Evolutionary conservation across 2,329 filamentous ascomycete species (phyloP).

Genomic region (Sclerotinia sclerotiorum): DNA sequence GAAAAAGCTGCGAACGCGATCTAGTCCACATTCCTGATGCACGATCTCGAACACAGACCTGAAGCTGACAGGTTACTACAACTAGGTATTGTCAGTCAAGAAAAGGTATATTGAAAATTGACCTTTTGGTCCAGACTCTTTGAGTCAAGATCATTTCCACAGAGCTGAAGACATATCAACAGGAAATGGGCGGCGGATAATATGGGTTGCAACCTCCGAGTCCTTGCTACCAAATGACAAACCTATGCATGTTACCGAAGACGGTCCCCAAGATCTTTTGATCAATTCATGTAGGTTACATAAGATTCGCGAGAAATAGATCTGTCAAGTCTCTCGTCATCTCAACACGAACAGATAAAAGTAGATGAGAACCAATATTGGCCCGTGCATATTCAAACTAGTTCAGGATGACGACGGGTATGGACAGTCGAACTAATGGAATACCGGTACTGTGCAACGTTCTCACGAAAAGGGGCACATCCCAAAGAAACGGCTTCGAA

Average conservation of each 20-base stretch:
- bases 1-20: constrained; percentile 3
- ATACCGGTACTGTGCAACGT: constrained; percentile 13
- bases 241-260: constrained; percentile 19
- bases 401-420: constrained; percentile 19
- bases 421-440: constrained; percentile 7
- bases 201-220: constrained; percentile 21
- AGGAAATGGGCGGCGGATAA: constrained; percentile 13
- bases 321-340: constrained; percentile 18
- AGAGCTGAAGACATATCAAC: constrained; percentile 8
- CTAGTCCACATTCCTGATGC: constrained; percentile 19
- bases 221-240: constrained; percentile 20
- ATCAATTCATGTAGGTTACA: constrained; percentile 11
- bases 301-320: constrained; percentile 24
- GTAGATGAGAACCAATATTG: constrained; percentile 11
- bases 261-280: constrained; percentile 19
- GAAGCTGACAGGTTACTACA: constrained; percentile 11
- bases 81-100: constrained; percentile 8
- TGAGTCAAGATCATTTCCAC: constrained; percentile 21
- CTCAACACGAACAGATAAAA: neutral
- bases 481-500: neutral
- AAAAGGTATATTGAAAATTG: constrained; percentile 12
- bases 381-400: constrained; percentile 15
- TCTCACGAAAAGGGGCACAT: neutral
- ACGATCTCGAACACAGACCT: constrained; percentile 20
- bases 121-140: constrained; percentile 13